These are phyloP conservation scores for Diaporthe destruens DNA, from an alignment of 2,329 filamentous ascomycete species.

Conservation along the genomic window DNA sequence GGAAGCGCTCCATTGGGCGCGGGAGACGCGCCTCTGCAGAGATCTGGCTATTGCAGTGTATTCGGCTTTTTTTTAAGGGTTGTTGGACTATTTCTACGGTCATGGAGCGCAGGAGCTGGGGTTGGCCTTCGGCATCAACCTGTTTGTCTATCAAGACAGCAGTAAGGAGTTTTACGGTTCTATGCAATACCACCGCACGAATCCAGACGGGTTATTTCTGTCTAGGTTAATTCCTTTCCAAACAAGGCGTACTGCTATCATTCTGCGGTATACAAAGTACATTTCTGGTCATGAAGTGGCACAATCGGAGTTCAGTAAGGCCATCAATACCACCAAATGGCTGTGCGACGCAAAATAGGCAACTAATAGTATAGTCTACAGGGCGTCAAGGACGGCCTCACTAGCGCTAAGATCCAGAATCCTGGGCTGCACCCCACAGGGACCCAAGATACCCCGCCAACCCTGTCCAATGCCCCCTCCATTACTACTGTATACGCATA, in stretches of 20 bases:
- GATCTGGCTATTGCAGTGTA: background rate
- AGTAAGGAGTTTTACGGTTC: constrained; percentile 32
- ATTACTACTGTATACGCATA: too few relatives aligned
- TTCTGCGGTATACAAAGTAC: background rate
- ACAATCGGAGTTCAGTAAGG: background rate
- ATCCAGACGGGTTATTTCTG: background rate
- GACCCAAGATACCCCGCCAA: constrained; percentile 15
- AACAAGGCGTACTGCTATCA: background rate
- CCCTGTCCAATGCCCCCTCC: constrained; percentile 6
- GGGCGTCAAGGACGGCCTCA: background rate
- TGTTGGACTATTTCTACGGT: constrained; percentile 18
- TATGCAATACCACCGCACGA: constrained; percentile 19
- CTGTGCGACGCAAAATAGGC: background rate
- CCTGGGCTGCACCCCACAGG: background rate
- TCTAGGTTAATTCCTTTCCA: background rate
- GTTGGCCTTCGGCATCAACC: constrained; percentile 34
- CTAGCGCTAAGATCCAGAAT: background rate
- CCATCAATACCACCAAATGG: background rate
- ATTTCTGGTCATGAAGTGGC: background rate
- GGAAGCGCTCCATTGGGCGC: background rate
- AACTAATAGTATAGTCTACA: background rate
- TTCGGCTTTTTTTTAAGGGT: constrained; percentile 7
- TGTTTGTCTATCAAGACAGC: constrained; percentile 25
- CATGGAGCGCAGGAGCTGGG: constrained; percentile 37
- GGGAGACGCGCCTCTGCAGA: background rate